phyloP scores from a whole-genome alignment of 352 stramenopile species.

The Phytophthora litchii region DNA sequence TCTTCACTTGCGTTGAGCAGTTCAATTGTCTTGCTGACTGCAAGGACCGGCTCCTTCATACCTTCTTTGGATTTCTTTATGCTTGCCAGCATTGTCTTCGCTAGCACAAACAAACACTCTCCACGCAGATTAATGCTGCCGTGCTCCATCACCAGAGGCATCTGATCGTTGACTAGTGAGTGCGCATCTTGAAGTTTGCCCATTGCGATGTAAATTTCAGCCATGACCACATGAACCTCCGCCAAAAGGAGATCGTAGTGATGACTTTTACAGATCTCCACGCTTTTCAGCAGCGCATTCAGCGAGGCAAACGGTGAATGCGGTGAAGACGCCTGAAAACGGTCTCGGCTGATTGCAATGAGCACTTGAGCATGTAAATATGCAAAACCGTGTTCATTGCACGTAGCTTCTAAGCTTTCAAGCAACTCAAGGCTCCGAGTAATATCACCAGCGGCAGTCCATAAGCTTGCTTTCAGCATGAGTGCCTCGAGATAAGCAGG shows the following conservation, averaged over 20 bases:
- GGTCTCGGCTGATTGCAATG: slow-evolving; percentile 49
- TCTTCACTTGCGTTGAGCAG: slow-evolving; percentile 36
- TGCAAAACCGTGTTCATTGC: slow-evolving; percentile 41
- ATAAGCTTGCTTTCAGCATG: slow-evolving; percentile 39
- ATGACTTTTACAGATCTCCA: slow-evolving; percentile 55
- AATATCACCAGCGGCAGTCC: slow-evolving; percentile 41
- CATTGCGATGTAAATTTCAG: slow-evolving; percentile 68
- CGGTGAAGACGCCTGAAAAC: slow-evolving; percentile 34
- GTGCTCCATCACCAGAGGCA: slow-evolving; percentile 73
- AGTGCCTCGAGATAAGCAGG: slow-evolving; percentile 52
- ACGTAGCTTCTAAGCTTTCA: slow-evolving; percentile 46
- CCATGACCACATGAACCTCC: slow-evolving; percentile 65
- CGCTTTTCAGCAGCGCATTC: slow-evolving; percentile 41
- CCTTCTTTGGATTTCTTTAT: slow-evolving; percentile 29
- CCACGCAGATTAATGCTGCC: slow-evolving; percentile 58
- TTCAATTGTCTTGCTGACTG: slow-evolving; percentile 26
- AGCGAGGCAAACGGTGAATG: slow-evolving; percentile 63
- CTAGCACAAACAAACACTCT: slow-evolving; percentile 61
- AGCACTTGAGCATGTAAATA: slow-evolving; percentile 61
- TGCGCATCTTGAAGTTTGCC: slow-evolving; percentile 52
- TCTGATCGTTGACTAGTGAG: slow-evolving; percentile 59
- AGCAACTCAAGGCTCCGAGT: slow-evolving; percentile 46
- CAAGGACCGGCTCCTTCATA: slow-evolving; percentile 5
- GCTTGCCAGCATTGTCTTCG: slow-evolving; percentile 53
- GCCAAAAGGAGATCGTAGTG: slow-evolving; percentile 66